Evolutionary conservation across 805 yeast genomes (phyloP), one percentile per base, ranked within the genome.

Genomic region (Hanseniaspora pseudoguilliermondii): DNA sequence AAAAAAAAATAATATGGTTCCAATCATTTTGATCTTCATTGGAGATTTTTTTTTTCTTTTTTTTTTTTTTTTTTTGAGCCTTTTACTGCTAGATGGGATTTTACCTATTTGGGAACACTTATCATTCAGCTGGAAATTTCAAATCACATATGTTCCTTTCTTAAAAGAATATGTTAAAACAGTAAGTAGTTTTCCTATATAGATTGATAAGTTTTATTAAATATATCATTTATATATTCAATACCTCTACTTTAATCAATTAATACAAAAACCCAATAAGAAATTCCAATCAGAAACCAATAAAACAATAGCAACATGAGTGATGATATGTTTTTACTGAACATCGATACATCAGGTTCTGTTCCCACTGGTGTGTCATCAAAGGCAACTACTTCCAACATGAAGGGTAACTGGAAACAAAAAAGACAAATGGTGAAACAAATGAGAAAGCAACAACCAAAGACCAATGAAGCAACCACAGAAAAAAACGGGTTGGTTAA

Each of bases 331-430:
- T 64, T 90, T 69, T 69, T 90, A 63, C 66, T 91, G 63, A 91
- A 91, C 66, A 83, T 91, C 64, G 77, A 83, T 32, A 69, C 75
- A 4, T 73, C 75, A n/a, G 64, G 64, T 11, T 65, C 68, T 9
- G 58, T 61, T 10, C 55, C 63, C 49, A 51, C 59, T 46, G 58
- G 62, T 16, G 57, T 59, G 0, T 43, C 60, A 1, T 57, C 65
- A 16, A 64, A 62, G 13, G 60, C 62, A 29, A 57, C 64, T 2
- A 60, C 71, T 7, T 80, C 76, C 63, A 76, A 81, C 2, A 72
- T 77, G 2, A 91, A 91, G 39, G 95, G 95, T 16, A 77, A 76
- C 60, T 87, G 95, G 95, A 83, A 78, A 62, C 95, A 87, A 57
- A 76, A 95, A 59, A 73, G 93, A 62, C 80, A 78, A 64, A 70